Percentiles rank a stretch among this genome's conserved stretches.
These are phyloP conservation scores for Acanthamoeba triangularis DNA, from an alignment of 208 protist genomes.

Conservation along the genomic window DNA sequence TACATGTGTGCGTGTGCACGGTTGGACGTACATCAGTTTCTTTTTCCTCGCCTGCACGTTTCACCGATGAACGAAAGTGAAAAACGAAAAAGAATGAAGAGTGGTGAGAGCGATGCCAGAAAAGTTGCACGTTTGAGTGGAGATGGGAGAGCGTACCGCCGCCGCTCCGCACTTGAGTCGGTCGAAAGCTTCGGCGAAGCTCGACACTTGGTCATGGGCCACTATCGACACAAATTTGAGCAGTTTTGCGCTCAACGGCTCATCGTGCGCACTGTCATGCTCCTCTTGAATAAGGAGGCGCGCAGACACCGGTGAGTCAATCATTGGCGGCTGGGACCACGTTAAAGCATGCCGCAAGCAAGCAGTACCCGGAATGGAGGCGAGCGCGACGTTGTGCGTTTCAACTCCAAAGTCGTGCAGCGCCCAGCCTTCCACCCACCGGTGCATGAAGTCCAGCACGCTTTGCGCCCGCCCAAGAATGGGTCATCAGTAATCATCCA, in stretches of 20 bases:
- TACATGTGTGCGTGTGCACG: background rate
- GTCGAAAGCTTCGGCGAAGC: background rate
- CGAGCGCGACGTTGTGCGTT: background rate
- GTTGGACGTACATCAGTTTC: background rate
- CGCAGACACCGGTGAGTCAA: background rate
- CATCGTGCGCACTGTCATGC: background rate
- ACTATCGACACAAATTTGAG: slow-evolving; percentile 47
- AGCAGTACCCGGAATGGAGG: background rate
- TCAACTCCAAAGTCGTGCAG: background rate
- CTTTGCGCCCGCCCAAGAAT: background rate
- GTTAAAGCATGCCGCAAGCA: no score
- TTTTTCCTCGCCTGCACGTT: background rate
- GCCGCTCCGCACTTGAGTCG: background rate
- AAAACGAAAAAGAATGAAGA: no score
- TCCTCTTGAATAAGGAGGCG: background rate
- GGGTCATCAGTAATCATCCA: background rate
- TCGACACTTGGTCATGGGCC: background rate
- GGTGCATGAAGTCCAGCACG: slow-evolving; percentile 2
- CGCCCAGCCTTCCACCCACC: slow-evolving; percentile 19
- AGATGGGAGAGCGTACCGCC: background rate
- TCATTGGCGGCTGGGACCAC: no score
- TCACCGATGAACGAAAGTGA: no score
- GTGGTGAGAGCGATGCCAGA: no score
- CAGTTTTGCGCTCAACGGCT: background rate
- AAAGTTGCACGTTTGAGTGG: no score